Percentiles rank a stretch among this genome's conserved stretches.
phyloP scores from a whole-genome alignment of 2,329 filamentous ascomycete species.

The Fusarium sulawesiense region DNA sequence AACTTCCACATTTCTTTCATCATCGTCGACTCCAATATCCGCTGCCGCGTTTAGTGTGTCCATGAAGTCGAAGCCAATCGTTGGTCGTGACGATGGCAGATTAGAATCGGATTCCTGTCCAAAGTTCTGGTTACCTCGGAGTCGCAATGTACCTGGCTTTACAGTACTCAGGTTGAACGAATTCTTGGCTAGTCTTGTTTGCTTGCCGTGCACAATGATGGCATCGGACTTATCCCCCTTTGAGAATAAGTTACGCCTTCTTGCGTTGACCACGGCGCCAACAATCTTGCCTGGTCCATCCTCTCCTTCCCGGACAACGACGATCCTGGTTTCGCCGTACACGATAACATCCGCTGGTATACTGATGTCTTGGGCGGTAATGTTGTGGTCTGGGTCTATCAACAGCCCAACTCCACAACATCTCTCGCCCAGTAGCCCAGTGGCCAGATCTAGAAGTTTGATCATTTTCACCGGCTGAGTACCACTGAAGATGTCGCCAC shows the following conservation, averaged over 20 bases:
- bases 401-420: conserved; percentile 65
- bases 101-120: conserved; percentile 37
- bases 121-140: conserved; percentile 43
- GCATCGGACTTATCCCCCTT: conserved; percentile 59
- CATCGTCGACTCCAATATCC: conserved; percentile 62
- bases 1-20: conserved; percentile 64
- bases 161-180: conserved; percentile 64
- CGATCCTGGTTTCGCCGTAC: conserved; percentile 66
- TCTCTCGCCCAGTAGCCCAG: conserved; percentile 67
- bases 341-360: conserved; percentile 66
- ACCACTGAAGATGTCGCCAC: conserved; percentile 67
- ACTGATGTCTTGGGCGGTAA: conserved; percentile 49
- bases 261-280: conserved; percentile 52
- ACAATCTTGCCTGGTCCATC: conserved; percentile 59
- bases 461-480: conserved; percentile 67
- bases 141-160: conserved; percentile 54
- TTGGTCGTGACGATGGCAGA: conserved; percentile 48
- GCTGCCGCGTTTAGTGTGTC: conserved; percentile 65
- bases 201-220: conserved; percentile 66
- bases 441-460: conserved; percentile 63
- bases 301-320: conserved; percentile 66
- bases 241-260: conserved; percentile 52
- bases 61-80: conserved; percentile 62
- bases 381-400: conserved; percentile 48
- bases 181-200: conserved; percentile 52